Percentiles rank a stretch among this genome's conserved stretches.
Conservation (phyloP, 179 eudicot genomes). For the Beta macrorhiza region DNA sequence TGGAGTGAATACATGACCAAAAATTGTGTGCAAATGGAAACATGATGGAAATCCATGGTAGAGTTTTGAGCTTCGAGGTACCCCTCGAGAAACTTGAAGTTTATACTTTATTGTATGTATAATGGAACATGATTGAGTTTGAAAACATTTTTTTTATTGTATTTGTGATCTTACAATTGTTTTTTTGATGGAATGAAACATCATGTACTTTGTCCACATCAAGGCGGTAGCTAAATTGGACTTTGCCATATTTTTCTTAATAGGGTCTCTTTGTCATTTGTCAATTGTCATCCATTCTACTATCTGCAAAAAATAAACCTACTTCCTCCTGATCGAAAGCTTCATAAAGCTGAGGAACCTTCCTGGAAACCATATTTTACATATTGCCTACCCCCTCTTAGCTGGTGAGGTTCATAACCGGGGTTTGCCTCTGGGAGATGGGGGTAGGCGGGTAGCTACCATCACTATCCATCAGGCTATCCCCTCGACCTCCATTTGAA, state of each 20-base stretch:
- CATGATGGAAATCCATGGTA: neutral
- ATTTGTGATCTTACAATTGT: constrained; percentile 12
- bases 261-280: neutral
- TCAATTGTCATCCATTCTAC: neutral
- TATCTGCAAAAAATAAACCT: neutral
- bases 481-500: too few relatives aligned
- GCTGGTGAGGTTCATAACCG: too few relatives aligned
- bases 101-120: neutral
- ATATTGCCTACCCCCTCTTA: too few relatives aligned
- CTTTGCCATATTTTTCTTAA: neutral
- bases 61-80: constrained; percentile 14
- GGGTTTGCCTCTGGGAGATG: too few relatives aligned
- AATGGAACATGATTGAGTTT: constrained; percentile 5
- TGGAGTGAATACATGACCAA: constrained; percentile 43
- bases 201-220: neutral
- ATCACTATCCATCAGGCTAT: too few relatives aligned
- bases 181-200: constrained; percentile 11
- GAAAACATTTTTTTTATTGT: neutral
- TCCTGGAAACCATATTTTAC: neutral
- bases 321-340: neutral
- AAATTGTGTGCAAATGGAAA: neutral
- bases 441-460: too few relatives aligned
- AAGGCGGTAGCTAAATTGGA: neutral
- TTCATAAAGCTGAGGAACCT: neutral
- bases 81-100: constrained; percentile 1